Conservation (phyloP, 2,329 filamentous ascomycete genomes). For the Microdochium bolleyi region DNA sequence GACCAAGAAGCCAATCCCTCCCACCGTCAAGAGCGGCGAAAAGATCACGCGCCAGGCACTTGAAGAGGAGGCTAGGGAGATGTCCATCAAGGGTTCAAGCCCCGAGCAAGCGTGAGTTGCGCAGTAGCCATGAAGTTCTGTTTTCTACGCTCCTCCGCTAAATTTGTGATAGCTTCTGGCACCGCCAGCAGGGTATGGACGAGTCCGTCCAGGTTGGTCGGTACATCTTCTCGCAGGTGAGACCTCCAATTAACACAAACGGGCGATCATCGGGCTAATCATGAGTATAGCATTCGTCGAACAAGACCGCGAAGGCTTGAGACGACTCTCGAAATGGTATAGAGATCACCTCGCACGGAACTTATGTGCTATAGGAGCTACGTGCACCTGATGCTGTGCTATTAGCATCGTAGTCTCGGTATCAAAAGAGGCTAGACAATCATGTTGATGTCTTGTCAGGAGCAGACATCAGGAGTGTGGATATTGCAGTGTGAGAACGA, state of each 20-base stretch:
- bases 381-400: too few species aligned
- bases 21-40: slow-evolving; percentile 42
- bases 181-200: slow-evolving; percentile 47
- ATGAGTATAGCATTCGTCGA: slow-evolving; percentile 1
- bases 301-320: slow-evolving; percentile 7
- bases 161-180: slow-evolving; percentile 44
- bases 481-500: too few species aligned
- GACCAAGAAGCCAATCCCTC: slow-evolving; percentile 36
- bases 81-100: slow-evolving; percentile 36
- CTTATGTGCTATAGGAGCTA: too few species aligned
- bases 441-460: too few species aligned
- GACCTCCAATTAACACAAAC: slow-evolving; percentile 1
- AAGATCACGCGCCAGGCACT: slow-evolving; percentile 58
- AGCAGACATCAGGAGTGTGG: too few species aligned
- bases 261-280: not conserved
- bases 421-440: too few species aligned
- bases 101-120: slow-evolving; percentile 41
- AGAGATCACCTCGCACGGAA: not conserved
- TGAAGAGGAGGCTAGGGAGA: slow-evolving; percentile 52
- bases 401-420: too few species aligned
- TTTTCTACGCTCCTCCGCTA: slow-evolving; percentile 10
- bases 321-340: not conserved
- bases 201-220: slow-evolving; percentile 51
- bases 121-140: not conserved
- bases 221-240: slow-evolving; percentile 41